Percentiles rank a stretch among this genome's conserved stretches.
Evolutionary conservation across 495 filamentous ascomycete genomes (phyloP).

Genomic region (Friedmanniomyces endolithicus): DNA sequence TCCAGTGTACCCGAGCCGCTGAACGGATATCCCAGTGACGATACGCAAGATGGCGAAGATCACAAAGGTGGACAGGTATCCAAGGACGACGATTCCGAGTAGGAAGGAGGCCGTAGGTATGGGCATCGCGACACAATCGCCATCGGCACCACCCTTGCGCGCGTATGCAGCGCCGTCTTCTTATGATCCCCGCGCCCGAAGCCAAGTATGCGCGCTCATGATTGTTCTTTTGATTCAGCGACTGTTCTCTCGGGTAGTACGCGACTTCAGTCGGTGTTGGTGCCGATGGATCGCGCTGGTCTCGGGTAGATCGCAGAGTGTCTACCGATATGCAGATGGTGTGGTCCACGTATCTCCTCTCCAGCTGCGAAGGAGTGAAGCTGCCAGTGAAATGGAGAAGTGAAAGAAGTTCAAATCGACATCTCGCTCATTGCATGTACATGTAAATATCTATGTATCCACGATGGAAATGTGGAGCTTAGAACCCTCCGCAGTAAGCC

Average conservation of each 20-base stretch:
- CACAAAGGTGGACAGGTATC: conserved; percentile 85
- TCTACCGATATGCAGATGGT: no score
- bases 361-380: neutral
- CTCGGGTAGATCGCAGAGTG: no score
- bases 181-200: neutral
- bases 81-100: conserved; percentile 66
- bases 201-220: neutral
- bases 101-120: conserved; percentile 64
- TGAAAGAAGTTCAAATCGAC: no score
- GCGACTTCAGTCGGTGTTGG: neutral
- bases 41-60: conserved; percentile 88
- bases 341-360: no score
- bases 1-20: conserved; percentile 84
- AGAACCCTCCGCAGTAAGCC: no score
- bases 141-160: conserved; percentile 10
- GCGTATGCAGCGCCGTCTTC: neutral
- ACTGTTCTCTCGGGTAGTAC: neutral
- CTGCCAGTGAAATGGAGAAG: neutral
- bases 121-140: conserved; percentile 37
- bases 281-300: no score
- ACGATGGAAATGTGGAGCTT: no score
- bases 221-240: neutral
- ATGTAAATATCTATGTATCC: no score
- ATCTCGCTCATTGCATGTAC: no score
- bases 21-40: conserved; percentile 87